Base-by-base conservation (phyloP, 2,329 filamentous ascomycete genomes). In the Aureobasidium sp. region DNA sequence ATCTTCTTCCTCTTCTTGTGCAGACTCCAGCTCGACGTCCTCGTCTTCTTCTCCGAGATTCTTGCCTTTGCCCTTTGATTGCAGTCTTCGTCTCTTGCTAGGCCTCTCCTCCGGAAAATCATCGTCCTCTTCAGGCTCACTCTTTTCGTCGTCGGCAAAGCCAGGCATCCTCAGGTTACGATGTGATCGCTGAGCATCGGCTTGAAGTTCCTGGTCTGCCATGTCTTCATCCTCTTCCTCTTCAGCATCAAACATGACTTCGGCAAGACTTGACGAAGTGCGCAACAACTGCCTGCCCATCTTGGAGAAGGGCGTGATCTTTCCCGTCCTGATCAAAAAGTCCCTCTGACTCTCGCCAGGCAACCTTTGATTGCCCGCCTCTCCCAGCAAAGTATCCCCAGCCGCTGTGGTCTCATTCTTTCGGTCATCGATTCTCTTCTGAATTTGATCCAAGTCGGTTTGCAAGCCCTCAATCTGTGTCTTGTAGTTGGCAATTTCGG, bases 221-320 rank as follows among this genome's bases (percentile, higher is more conserved):
- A 62, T 71, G 10, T 73, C 71, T 15, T 79, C 75, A 2, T 79
- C 75, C 5, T 73, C 73, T 57, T 88, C 88, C 61, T 90, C 87
- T 69, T 96, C 91, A 0, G 89, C 90, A 70, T 95, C 89, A 15
- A 92, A 77, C 61, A 96, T 81, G 2, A 86, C 87, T 68, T 92
- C 86, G 11, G 88, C 87, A 17, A 96, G 77, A 62, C 86, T 86
- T 1, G 87, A 87, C 46, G 86, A 80, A 2, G 85, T 79, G 3
- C 81, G 84, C 29, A 83, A 78, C 1, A 85, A 76, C n/a, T 83
- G 79, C 15, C 83, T 80, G 27, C 84, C 84, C 67, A 95, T 82
- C 64, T 87, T 89, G 8, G 91, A 89, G 69, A 99, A 99, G 0
- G 94, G 94, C 0, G 94, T 99, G 66, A 99, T 97, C 75, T 97